Conservation (phyloP, 306 rosid species). For the Cucurbita argyrosperma region DNA sequence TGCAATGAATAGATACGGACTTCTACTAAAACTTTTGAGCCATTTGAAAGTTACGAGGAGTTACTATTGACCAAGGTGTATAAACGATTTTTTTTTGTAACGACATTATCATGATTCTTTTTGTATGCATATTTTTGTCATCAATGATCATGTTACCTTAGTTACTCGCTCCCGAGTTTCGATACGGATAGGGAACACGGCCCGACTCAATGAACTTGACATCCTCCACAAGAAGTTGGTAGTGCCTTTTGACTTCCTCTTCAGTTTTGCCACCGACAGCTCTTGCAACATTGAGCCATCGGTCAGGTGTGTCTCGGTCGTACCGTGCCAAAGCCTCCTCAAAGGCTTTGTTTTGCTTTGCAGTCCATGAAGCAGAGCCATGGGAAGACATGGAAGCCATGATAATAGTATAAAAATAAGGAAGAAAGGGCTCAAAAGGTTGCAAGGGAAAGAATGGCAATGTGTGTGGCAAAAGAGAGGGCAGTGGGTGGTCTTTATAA, state of each 20-base stretch:
- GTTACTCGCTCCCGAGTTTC: not conserved
- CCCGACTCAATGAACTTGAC: slow-evolving; percentile 29
- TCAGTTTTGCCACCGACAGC: slow-evolving; percentile 23
- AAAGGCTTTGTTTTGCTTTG: slow-evolving; percentile 23
- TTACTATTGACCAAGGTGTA: too few relatives aligned
- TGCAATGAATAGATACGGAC: too few relatives aligned
- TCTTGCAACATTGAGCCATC: slow-evolving; percentile 34
- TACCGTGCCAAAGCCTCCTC: slow-evolving; percentile 26
- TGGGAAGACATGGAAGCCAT: slow-evolving; percentile 10
- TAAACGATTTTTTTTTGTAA: too few relatives aligned
- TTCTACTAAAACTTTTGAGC: too few relatives aligned
- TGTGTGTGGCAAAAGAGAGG: not conserved
- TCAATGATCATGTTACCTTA: too few relatives aligned
- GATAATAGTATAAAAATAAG: too few relatives aligned
- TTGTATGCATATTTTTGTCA: too few relatives aligned
- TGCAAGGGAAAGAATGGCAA: not conserved
- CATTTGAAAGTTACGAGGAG: too few relatives aligned
- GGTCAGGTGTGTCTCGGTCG: slow-evolving; percentile 27
- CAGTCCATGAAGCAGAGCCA: slow-evolving; percentile 16
- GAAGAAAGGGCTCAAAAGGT: not conserved
- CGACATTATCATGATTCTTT: not conserved
- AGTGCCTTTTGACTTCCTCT: slow-evolving; percentile 24
- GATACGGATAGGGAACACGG: slow-evolving; percentile 21
- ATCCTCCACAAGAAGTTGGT: slow-evolving; percentile 23
- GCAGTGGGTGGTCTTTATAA: not conserved